phyloP scores from a whole-genome alignment of 805 yeast genomes.

The Suhomyces tanzawaensis region DNA sequence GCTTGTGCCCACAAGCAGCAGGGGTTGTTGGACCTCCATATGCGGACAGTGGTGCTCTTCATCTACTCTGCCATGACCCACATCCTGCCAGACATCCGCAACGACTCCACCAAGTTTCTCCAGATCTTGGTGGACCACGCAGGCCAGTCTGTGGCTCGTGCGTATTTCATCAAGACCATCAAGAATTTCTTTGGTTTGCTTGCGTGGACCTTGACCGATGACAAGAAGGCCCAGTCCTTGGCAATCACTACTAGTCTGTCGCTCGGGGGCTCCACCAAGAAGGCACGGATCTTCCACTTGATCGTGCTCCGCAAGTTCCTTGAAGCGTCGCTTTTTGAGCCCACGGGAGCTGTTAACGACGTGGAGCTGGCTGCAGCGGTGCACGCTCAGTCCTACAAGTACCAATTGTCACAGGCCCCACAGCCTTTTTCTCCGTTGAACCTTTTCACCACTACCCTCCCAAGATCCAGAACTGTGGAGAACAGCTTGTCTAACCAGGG shows the following conservation, averaged over 20 bases:
- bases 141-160: slow-evolving; percentile 53
- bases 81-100: slow-evolving; percentile 70
- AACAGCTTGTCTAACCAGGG: slow-evolving; percentile 6
- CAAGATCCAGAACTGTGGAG: slow-evolving; percentile 13
- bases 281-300: slow-evolving; percentile 42
- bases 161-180: slow-evolving; percentile 68
- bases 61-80: slow-evolving; percentile 93
- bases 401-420: slow-evolving; percentile 54
- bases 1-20: slow-evolving; percentile 50
- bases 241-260: slow-evolving; percentile 34
- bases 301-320: slow-evolving; percentile 44
- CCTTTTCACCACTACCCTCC: slow-evolving; percentile 47
- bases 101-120: slow-evolving; percentile 70
- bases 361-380: slow-evolving; percentile 26
- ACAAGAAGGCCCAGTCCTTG: slow-evolving; percentile 32
- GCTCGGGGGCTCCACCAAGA: slow-evolving; percentile 33
- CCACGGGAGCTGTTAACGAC: slow-evolving; percentile 16
- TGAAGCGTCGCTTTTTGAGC: slow-evolving; percentile 38
- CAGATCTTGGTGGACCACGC: slow-evolving; percentile 55
- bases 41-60: slow-evolving; percentile 62
- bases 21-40: slow-evolving; percentile 58
- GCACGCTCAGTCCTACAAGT: slow-evolving; percentile 51
- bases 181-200: slow-evolving; percentile 65
- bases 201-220: slow-evolving; percentile 62
- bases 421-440: slow-evolving; percentile 65